Evolutionary conservation across 768 basidiomycete genomes (phyloP).

Genomic region (Phanerochaete carnosa): DNA sequence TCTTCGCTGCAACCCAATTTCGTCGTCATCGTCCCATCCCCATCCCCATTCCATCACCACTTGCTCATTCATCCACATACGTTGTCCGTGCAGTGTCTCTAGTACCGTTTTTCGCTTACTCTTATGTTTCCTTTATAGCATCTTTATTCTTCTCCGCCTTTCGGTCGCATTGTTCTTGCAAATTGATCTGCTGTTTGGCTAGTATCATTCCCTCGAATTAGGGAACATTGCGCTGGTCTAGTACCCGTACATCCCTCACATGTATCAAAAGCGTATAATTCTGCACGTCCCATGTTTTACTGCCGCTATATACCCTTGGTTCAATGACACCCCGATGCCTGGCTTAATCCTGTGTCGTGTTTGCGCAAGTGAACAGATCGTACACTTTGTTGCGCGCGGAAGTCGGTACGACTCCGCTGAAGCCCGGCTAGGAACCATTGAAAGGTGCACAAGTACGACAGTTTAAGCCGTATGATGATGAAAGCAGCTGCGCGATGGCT

Average conservation of each 20-base stretch:
- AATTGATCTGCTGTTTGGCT: constrained; percentile 18
- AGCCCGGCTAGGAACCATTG: too few relatives aligned
- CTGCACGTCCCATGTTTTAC: constrained; percentile 6
- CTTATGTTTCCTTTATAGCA: constrained; percentile 7
- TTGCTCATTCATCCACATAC: neutral
- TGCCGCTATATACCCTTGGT: neutral
- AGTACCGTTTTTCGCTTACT: neutral
- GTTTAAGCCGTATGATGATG: too few relatives aligned
- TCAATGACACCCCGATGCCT: neutral
- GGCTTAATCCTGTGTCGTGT: too few relatives aligned
- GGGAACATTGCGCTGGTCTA: constrained; percentile 16
- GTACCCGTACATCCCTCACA: constrained; percentile 12
- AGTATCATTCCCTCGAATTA: constrained; percentile 9
- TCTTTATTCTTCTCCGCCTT: constrained; percentile 2
- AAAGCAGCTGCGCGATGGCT: too few relatives aligned
- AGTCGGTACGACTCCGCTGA: too few relatives aligned
- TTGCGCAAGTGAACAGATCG: too few relatives aligned
- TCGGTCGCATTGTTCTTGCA: constrained; percentile 11
- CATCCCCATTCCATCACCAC: neutral
- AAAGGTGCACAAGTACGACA: too few relatives aligned
- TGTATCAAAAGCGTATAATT: constrained; percentile 17
- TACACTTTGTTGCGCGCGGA: too few relatives aligned
- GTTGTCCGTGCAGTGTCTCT: neutral
- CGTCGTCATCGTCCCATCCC: neutral
- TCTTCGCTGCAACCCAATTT: constrained; percentile 2